These are phyloP conservation scores for Pichia cactophila DNA, from an alignment of 1,139 yeast genomes.

Conservation along the genomic window DNA sequence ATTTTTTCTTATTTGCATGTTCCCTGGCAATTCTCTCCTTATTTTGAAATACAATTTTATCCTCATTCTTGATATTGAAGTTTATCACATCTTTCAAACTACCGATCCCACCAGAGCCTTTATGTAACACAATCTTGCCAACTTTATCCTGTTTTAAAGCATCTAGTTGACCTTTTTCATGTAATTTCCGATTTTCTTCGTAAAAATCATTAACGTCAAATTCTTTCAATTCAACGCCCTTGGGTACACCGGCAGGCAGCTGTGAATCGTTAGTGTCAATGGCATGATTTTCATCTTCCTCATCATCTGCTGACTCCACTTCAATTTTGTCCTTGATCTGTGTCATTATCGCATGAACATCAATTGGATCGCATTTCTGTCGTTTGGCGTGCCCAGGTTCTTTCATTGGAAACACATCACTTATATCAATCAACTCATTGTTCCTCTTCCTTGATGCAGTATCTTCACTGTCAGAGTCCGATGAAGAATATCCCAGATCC, in stretches of 20 bases:
- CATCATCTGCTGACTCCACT: not conserved
- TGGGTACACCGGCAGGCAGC: not conserved
- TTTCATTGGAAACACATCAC: not conserved
- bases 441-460: not conserved
- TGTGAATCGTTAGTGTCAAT: not conserved
- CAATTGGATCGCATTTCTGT: not conserved
- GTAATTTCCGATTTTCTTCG: constrained; percentile 18
- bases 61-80: constrained; percentile 24
- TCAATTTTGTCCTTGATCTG: not conserved
- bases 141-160: constrained; percentile 15
- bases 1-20: constrained; percentile 9
- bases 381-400: not conserved
- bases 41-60: constrained; percentile 15
- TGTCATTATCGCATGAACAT: not conserved
- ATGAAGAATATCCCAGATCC: constrained; percentile 10
- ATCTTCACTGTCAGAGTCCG: constrained; percentile 2
- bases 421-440: not conserved
- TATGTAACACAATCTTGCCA: constrained; percentile 17
- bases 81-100: constrained; percentile 24
- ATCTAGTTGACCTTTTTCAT: constrained; percentile 23
- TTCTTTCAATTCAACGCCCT: constrained; percentile 14
- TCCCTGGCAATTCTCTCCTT: constrained; percentile 11
- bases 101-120: constrained; percentile 19
- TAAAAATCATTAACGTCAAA: constrained; percentile 24
- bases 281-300: not conserved